phyloP scores from a whole-genome alignment of 1,139 yeast species.

The Hemisphaericaspora subhashii region DNA sequence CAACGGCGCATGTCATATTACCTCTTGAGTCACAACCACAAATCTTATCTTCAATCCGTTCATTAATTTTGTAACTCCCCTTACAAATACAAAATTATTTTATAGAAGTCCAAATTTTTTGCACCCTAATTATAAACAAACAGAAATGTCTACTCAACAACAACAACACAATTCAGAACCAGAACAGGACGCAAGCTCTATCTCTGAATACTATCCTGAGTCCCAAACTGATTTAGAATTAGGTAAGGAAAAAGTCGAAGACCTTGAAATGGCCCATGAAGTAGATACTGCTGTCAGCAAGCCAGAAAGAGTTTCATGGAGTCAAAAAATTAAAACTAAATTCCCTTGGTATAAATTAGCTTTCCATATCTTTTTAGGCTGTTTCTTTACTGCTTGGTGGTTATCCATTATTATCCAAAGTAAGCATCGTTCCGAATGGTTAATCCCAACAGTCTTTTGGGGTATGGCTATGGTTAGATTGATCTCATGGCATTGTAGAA shows the following conservation, averaged over 20 bases:
- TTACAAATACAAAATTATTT: neutral
- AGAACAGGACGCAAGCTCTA: neutral
- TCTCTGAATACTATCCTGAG: neutral
- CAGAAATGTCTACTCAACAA: no score
- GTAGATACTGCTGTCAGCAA: slow-evolving; percentile 3
- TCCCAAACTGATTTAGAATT: slow-evolving; percentile 1
- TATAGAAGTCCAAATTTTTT: no score
- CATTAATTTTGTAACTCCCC: slow-evolving; percentile 9
- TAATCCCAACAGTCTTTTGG: slow-evolving; percentile 63
- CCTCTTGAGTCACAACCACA: slow-evolving; percentile 14
- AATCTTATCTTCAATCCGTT: slow-evolving; percentile 16
- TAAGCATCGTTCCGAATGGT: slow-evolving; percentile 56
- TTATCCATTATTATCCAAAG: slow-evolving; percentile 55
- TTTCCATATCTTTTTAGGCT: slow-evolving; percentile 34
- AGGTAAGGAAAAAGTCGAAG: slow-evolving; percentile 3
- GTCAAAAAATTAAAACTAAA: slow-evolving; percentile 19
- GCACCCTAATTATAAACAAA: neutral
- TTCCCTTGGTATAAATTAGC: slow-evolving; percentile 26
- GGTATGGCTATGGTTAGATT: slow-evolving; percentile 54
- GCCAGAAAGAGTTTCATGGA: slow-evolving; percentile 4
- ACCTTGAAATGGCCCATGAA: slow-evolving; percentile 3
- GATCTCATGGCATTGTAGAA: slow-evolving; percentile 52
- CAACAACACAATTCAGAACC: neutral
- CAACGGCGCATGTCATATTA: slow-evolving; percentile 13
- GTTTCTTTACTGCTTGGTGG: slow-evolving; percentile 70